Base-by-base conservation (phyloP, 2,329 filamentous ascomycete genomes). In the Remersonia thermophila region DNA sequence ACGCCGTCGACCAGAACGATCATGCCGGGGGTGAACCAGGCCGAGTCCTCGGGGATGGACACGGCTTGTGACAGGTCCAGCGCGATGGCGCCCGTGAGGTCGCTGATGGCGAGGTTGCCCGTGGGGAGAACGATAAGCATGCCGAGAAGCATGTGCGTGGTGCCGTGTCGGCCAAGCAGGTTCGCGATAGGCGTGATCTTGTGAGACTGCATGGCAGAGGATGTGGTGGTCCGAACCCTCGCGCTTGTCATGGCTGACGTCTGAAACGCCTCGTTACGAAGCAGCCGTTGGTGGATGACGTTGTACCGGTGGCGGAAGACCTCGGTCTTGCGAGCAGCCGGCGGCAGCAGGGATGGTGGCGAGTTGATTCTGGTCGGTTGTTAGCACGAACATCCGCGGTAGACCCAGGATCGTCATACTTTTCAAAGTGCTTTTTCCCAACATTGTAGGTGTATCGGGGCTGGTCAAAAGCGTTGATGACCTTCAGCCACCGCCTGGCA, bases 11-110 rank as follows among this genome's bases (percentile, higher is more conserved):
- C 76, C 0, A 98, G 69, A 3, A 96, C 83, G 32, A 98, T 83
- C 86, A 96, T 96, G 3, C 93, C 93, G 0, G 91, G 87, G 4
- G 80, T 77, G 53, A 95, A 95, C 81, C 86, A 98, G 3, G 83
- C 80, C 16, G 83, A 85, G 52, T 89, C 79, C 41, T 85, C 78
- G 0, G 87, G 87, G 37, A 95, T 80, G 11, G 82, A 76, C 15
- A 78, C 76, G 0, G 89, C 84, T 51, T 89, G 81, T 14, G 77
- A 72, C 9, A 96, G 61, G 47, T 96, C 86, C 2, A 98, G 66
- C 2, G 75, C 69, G 49, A 98, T 93, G 35, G 83, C 89, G 13
- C 89, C 91, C 0, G 85, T 89, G 20, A 91, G 61, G 52, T 98
- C 91, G 46, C 80, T 84, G 15, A 98, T 72, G 2, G 84, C 80